Evolutionary conservation across 2,329 filamentous ascomycete genomes (phyloP).

Genomic region (Zasmidium citrigriseum): DNA sequence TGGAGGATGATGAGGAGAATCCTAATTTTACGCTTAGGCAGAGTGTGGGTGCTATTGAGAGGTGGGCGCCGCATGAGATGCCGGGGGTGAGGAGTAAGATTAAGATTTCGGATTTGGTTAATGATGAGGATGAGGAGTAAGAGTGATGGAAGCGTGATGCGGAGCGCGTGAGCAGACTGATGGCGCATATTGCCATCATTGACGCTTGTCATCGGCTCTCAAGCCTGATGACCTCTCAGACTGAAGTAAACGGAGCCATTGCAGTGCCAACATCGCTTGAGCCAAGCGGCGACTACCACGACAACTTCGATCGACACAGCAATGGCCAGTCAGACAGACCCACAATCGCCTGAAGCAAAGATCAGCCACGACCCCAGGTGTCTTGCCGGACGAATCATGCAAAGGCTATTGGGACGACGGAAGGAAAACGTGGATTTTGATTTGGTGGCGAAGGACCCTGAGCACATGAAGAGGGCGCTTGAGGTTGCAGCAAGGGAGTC

Average conservation of each 20-base stretch:
- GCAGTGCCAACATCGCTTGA: too few species aligned
- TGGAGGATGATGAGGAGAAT: conserved; percentile 31
- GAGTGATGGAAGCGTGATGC: not conserved
- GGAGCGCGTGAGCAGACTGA: not conserved
- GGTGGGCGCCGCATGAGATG: conserved; percentile 33
- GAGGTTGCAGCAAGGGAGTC: not conserved
- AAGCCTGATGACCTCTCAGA: too few species aligned
- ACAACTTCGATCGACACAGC: too few species aligned
- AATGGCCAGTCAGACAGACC: too few species aligned
- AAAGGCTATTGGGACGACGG: not conserved
- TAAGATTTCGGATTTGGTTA: conserved; percentile 30
- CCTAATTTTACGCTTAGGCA: conserved; percentile 28
- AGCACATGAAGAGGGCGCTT: not conserved
- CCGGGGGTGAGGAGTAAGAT: conserved; percentile 32
- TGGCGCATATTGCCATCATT: not conserved
- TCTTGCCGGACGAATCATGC: not conserved
- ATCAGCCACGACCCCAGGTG: conserved; percentile 2
- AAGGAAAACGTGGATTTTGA: conserved; percentile 1
- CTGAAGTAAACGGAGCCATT: too few species aligned
- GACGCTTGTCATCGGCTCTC: not conserved
- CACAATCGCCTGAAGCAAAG: too few species aligned
- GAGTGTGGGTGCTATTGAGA: conserved; percentile 32
- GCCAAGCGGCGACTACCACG: too few species aligned
- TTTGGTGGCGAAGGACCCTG: not conserved
- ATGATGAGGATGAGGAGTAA: conserved; percentile 24